Evolutionary conservation across 1,284 basidiomycete genomes (phyloP), one percentile per base, ranked within the genome.

Genomic region (Veloporphyrellus conicus): DNA sequence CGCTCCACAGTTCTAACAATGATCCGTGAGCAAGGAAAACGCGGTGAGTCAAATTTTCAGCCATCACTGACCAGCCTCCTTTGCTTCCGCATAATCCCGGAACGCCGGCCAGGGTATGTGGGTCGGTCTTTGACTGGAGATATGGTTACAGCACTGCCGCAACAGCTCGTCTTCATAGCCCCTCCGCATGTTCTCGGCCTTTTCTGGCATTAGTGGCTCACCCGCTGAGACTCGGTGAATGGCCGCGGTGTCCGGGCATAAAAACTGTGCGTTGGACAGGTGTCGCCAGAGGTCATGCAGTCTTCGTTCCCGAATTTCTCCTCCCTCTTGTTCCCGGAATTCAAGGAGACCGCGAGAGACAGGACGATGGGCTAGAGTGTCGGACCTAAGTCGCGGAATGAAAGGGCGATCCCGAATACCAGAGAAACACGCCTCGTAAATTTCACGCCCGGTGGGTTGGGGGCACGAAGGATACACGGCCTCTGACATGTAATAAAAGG

Each of bases 161-260:
- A 87, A 69, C 34, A 95, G 71, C 63, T 94, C 92, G 55, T 81
- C 78, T 55, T 88, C 81, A 68, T 94, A 93, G 69, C 82, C 78
- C 47, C 72, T 76, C 55, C 79, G 74, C 58, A 92, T 71, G 56
- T 78, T 72, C 59, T 81, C 77, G 16, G 86, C 90, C 46, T 77
- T 74, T 68, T 90, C 87, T 31, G 71, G 74, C 33, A 82, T 84
- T 54, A 88, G 64, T 44, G 71, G 67, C 54, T 62, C 54, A 41
- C 59, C 51, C 44, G 45, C 45, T 34, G 51, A 49, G 49, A 49
- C 49, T 45, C 46, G 52, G 33, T 54, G 50, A 29, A 61, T 57
- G 31, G 58, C 57, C 45, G 60, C 64, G 45, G 68, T 46, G 23
- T 57, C 51, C 41, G 64, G 45, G 35, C 52, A 58, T 43, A 64